These are phyloP conservation scores for Phytophthora foliorum DNA, from an alignment of 352 stramenopile genomes.

Conservation along the genomic window DNA sequence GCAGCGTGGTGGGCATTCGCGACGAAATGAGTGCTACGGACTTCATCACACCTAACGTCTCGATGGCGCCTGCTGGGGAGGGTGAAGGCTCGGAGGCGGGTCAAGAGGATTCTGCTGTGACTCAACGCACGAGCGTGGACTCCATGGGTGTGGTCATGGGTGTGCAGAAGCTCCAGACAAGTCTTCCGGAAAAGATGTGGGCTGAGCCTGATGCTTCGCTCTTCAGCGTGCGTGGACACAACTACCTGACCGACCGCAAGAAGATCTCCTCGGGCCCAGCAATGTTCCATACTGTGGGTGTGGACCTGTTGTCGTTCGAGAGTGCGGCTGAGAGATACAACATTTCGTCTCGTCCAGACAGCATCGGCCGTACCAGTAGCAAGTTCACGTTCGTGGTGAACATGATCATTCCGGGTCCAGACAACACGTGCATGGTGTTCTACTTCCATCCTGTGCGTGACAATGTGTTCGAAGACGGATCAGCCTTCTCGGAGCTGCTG, in stretches of 20 bases:
- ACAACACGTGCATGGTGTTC: slow-evolving; percentile 87
- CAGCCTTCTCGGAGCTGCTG: slow-evolving; percentile 88
- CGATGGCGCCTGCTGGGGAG: slow-evolving; percentile 43
- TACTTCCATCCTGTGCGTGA: slow-evolving; percentile 87
- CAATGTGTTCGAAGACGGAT: slow-evolving; percentile 90
- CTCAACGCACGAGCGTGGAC: slow-evolving; percentile 63
- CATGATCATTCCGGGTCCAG: slow-evolving; percentile 87
- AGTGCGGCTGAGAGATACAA: slow-evolving; percentile 78
- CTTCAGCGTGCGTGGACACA: slow-evolving; percentile 88
- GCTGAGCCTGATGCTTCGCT: slow-evolving; percentile 81
- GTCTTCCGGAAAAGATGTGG: slow-evolving; percentile 87
- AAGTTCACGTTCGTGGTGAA: slow-evolving; percentile 93
- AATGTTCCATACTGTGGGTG: slow-evolving; percentile 85
- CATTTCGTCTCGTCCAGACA: slow-evolving; percentile 73
- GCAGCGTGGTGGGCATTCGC: slow-evolving; percentile 85
- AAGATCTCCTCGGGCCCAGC: slow-evolving; percentile 80
- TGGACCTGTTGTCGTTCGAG: slow-evolving; percentile 88
- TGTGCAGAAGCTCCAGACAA: slow-evolving; percentile 76
- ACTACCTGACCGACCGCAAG: slow-evolving; percentile 92
- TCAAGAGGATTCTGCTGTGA: slow-evolving; percentile 26
- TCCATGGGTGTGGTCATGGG: slow-evolving; percentile 67
- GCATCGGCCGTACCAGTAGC: slow-evolving; percentile 70
- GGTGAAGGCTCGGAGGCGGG: slow-evolving; percentile 21
- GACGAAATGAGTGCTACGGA: slow-evolving; percentile 86
- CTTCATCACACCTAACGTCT: slow-evolving; percentile 91